A percentile compares a stretch with the other conserved stretches of the same genome.
These are phyloP conservation scores for Evernia prunastri DNA, from an alignment of 495 filamentous ascomycete species.

Conservation along the genomic window DNA sequence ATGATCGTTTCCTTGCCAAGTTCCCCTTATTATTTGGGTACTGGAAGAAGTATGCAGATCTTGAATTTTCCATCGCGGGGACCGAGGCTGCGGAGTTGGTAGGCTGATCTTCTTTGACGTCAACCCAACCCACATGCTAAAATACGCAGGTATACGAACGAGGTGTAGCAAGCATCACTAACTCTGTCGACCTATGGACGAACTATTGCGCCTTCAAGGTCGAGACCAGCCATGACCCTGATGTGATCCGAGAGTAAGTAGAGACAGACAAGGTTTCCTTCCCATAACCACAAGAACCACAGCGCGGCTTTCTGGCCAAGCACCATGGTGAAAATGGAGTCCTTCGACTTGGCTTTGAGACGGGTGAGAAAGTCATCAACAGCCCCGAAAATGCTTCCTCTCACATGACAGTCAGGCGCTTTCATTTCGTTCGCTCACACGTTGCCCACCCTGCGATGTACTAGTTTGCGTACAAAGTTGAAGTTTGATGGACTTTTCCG, in stretches of 20 bases:
- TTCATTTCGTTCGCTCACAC: slow-evolving; percentile 36
- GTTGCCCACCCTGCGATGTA: slow-evolving; percentile 24
- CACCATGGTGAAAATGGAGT: slow-evolving; percentile 33
- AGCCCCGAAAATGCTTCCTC: slow-evolving; percentile 46
- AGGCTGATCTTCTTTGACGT: slow-evolving; percentile 24
- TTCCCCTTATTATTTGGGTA: slow-evolving; percentile 96
- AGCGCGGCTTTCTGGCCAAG: slow-evolving; percentile 34
- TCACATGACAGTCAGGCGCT: slow-evolving; percentile 52
- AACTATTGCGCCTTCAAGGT: slow-evolving; percentile 97
- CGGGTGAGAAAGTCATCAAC: slow-evolving; percentile 51
- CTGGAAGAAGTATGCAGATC: slow-evolving; percentile 99
- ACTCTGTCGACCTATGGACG: slow-evolving; percentile 92
- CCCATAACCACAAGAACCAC: slow-evolving; percentile 48
- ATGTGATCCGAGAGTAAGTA: slow-evolving; percentile 99
- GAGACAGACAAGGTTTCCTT: slow-evolving; percentile 59
- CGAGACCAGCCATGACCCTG: slow-evolving; percentile 88
- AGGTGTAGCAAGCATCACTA: slow-evolving; percentile 85
- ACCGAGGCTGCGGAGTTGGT: slow-evolving; percentile 99
- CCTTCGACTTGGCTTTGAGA: slow-evolving; percentile 37
- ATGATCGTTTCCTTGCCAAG: slow-evolving; percentile 89
- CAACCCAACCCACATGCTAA: background rate
- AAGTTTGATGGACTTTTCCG: slow-evolving; percentile 30
- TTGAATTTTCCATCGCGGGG: slow-evolving; percentile 93
- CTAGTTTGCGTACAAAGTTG: slow-evolving; percentile 25
- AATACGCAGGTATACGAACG: slow-evolving; percentile 82